These are phyloP conservation scores for Neurospora sp. DNA, from an alignment of 495 filamentous ascomycete genomes.

Conservation along the genomic window DNA sequence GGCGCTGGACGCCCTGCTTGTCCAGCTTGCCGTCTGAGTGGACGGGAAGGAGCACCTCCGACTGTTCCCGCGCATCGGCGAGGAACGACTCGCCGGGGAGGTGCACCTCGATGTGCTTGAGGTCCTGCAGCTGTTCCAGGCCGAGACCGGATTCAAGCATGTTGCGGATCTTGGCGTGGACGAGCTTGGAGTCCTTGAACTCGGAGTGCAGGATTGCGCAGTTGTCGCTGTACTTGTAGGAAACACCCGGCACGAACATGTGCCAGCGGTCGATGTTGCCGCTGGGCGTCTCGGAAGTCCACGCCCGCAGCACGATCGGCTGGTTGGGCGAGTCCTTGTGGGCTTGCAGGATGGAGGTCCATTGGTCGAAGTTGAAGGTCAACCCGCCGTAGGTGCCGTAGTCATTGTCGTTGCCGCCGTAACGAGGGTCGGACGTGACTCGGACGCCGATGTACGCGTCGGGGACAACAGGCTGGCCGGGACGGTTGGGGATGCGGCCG, in stretches of 20 bases:
- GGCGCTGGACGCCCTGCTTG: background rate
- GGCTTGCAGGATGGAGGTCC: constrained; percentile 1
- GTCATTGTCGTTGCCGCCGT: background rate
- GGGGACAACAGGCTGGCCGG: constrained; percentile 14
- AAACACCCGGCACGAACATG: constrained; percentile 10
- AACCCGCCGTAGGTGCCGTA: constrained; percentile 14
- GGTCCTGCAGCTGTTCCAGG: background rate
- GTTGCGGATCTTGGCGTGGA: background rate
- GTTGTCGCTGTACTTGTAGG: background rate
- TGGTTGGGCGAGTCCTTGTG: background rate
- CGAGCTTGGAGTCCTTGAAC: background rate
- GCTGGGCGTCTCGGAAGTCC: background rate
- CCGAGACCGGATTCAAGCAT: background rate
- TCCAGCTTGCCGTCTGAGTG: background rate
- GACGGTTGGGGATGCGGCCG: constrained; percentile 10
- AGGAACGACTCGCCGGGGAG: constrained; percentile 7
- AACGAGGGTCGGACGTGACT: background rate
- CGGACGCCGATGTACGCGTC: constrained; percentile 10
- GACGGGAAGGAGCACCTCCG: background rate
- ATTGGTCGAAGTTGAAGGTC: constrained; percentile 2
- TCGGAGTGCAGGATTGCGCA: constrained; percentile 3
- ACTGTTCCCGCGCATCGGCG: background rate
- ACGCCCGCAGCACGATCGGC: background rate
- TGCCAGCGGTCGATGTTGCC: constrained; percentile 8
- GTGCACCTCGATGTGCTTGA: constrained; percentile 4